Evolutionary conservation across 2,329 filamentous ascomycete genomes (phyloP).

Genomic region (Phialophora verrucosa): DNA sequence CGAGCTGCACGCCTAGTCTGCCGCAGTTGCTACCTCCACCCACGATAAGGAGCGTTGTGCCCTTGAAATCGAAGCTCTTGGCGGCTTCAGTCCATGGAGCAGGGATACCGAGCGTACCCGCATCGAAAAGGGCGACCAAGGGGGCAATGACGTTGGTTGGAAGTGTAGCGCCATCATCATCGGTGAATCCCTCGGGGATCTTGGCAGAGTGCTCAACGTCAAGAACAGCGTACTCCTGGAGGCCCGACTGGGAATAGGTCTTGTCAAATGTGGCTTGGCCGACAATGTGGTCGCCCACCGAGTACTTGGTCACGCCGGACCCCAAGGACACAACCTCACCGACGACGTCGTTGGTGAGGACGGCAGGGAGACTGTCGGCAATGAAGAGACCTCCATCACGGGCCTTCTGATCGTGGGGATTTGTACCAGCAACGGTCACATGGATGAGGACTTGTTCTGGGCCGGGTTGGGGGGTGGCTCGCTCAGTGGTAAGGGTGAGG

Average conservation of each 20-base stretch:
- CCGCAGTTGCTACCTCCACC: constrained; percentile 41
- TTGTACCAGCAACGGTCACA: constrained; percentile 45
- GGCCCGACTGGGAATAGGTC: constrained; percentile 36
- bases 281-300: constrained; percentile 46
- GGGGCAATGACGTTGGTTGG: constrained; percentile 47
- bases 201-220: constrained; percentile 43
- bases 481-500: constrained; percentile 22
- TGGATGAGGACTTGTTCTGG: constrained; percentile 47
- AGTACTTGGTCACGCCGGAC: constrained; percentile 36
- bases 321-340: constrained; percentile 44
- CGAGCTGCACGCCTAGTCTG: constrained; percentile 40
- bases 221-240: constrained; percentile 49
- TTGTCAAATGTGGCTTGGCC: constrained; percentile 36
- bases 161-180: constrained; percentile 48
- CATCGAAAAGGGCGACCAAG: constrained; percentile 46
- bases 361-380: constrained; percentile 40
- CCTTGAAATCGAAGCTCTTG: constrained; percentile 34
- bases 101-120: constrained; percentile 42
- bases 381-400: constrained; percentile 49
- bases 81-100: constrained; percentile 31
- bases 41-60: constrained; percentile 38
- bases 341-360: constrained; percentile 47
- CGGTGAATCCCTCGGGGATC: constrained; percentile 45
- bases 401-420: constrained; percentile 50
- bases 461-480: constrained; percentile 43